Percentiles rank a stretch among this genome's conserved stretches.
These are phyloP conservation scores for Penicillium robsamsonii DNA, from an alignment of 495 filamentous ascomycete species.

Conservation along the genomic window DNA sequence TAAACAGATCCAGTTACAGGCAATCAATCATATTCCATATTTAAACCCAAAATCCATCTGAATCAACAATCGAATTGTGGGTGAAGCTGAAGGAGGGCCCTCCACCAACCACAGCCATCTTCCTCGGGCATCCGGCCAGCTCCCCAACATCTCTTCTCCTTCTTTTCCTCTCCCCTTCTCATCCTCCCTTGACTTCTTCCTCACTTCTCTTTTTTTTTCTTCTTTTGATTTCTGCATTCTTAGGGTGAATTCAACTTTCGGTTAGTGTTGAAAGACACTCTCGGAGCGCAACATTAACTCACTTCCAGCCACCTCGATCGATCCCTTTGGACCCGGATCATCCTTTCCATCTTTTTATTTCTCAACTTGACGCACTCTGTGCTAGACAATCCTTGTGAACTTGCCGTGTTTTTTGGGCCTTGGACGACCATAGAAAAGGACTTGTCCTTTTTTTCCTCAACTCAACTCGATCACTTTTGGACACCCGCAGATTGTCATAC, in stretches of 20 bases:
- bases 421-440: slow-evolving; percentile 17
- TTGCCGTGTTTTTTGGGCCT: slow-evolving; percentile 10
- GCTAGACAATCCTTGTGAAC: slow-evolving; percentile 23
- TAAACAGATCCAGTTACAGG: background rate
- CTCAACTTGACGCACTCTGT: slow-evolving; percentile 24
- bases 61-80: slow-evolving; percentile 27
- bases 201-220: slow-evolving; percentile 30
- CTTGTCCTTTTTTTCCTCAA: background rate
- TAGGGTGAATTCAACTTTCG: slow-evolving; percentile 10
- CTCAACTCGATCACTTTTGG: slow-evolving; percentile 18
- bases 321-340: slow-evolving; percentile 49
- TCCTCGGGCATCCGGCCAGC: slow-evolving; percentile 28
- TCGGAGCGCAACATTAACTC: slow-evolving; percentile 23
- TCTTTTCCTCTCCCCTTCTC: slow-evolving; percentile 27
- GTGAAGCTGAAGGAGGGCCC: slow-evolving; percentile 25
- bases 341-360: slow-evolving; percentile 14
- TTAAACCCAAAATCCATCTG: background rate
- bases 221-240: slow-evolving; percentile 20
- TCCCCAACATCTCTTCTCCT: slow-evolving; percentile 27
- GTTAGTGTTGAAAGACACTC: slow-evolving; percentile 19
- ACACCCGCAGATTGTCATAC: slow-evolving; percentile 20
- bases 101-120: slow-evolving; percentile 30
- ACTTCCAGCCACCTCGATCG: slow-evolving; percentile 58
- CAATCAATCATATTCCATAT: background rate
- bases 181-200: slow-evolving; percentile 35